Percentiles rank a stretch among this genome's conserved stretches.
Evolutionary conservation across 176 grass and related monocot genomes (phyloP).

Genomic region (Aegilops sharonensis): DNA sequence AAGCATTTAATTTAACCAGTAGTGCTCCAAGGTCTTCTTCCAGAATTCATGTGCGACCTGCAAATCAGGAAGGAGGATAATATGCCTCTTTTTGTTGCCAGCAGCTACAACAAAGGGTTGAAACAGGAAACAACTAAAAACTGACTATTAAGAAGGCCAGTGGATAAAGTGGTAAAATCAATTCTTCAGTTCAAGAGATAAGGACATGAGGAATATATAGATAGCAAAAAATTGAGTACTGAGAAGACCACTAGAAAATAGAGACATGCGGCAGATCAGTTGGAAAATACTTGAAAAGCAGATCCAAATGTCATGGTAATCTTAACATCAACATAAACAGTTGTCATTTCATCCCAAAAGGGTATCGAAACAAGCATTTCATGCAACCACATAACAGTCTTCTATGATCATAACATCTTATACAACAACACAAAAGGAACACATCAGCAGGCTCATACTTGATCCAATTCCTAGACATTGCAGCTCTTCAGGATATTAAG

Average conservation of each 20-base stretch:
- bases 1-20: background rate
- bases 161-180: background rate
- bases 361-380: background rate
- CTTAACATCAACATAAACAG: background rate
- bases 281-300: background rate
- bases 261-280: background rate
- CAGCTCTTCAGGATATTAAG: background rate
- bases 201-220: background rate
- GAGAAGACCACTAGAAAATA: background rate
- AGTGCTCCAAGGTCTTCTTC: background rate
- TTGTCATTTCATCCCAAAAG: background rate
- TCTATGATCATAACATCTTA: background rate
- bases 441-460: background rate
- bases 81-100: background rate
- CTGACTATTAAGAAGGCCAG: background rate
- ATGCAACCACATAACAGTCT: background rate
- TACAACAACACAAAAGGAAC: no score
- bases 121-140: background rate
- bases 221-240: background rate
- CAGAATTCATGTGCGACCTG: background rate
- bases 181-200: background rate
- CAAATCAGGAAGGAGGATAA: background rate
- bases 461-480: background rate
- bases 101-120: background rate
- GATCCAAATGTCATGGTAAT: background rate